phyloP scores from a whole-genome alignment of 2,329 filamentous ascomycete genomes.

The Cladophialophora exuberans region DNA sequence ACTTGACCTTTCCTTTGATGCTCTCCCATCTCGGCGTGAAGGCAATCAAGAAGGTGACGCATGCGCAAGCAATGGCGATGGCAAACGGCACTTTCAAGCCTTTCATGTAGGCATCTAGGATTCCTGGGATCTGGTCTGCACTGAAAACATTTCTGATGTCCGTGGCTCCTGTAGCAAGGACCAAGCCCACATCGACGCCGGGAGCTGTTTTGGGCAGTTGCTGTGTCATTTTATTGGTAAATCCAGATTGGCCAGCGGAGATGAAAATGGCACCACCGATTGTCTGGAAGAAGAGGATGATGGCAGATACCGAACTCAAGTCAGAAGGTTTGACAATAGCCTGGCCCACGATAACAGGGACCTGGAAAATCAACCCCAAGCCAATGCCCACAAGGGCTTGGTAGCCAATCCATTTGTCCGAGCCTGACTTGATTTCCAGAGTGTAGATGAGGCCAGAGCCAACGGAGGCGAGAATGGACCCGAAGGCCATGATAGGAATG shows the following conservation, averaged over 20 bases:
- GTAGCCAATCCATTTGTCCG: slow-evolving; percentile 43
- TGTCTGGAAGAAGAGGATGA: slow-evolving; percentile 37
- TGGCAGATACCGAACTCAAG: slow-evolving; percentile 35
- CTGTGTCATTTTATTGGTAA: slow-evolving; percentile 39
- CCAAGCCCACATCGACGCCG: slow-evolving; percentile 31
- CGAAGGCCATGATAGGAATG: slow-evolving; percentile 35
- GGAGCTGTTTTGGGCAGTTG: slow-evolving; percentile 34
- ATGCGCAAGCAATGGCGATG: slow-evolving; percentile 31
- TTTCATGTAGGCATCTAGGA: slow-evolving; percentile 39
- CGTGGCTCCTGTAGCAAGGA: slow-evolving; percentile 39
- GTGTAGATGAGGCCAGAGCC: slow-evolving; percentile 41
- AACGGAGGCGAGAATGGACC: slow-evolving; percentile 35
- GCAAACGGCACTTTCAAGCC: slow-evolving; percentile 36
- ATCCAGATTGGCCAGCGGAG: slow-evolving; percentile 39
- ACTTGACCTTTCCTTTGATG: slow-evolving; percentile 33
- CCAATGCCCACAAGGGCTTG: slow-evolving; percentile 40
- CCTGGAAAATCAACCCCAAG: slow-evolving; percentile 37
- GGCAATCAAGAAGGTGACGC: slow-evolving; percentile 25
- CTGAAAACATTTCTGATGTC: slow-evolving; percentile 37
- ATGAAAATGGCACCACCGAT: slow-evolving; percentile 40
- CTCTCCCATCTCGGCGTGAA: slow-evolving; percentile 32
- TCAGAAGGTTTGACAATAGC: slow-evolving; percentile 35
- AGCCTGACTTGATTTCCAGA: slow-evolving; percentile 34
- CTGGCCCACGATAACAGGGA: slow-evolving; percentile 36
- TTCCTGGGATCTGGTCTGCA: slow-evolving; percentile 32